Conservation (phyloP, 2,329 filamentous ascomycete species). For the Xylaria sp. region DNA sequence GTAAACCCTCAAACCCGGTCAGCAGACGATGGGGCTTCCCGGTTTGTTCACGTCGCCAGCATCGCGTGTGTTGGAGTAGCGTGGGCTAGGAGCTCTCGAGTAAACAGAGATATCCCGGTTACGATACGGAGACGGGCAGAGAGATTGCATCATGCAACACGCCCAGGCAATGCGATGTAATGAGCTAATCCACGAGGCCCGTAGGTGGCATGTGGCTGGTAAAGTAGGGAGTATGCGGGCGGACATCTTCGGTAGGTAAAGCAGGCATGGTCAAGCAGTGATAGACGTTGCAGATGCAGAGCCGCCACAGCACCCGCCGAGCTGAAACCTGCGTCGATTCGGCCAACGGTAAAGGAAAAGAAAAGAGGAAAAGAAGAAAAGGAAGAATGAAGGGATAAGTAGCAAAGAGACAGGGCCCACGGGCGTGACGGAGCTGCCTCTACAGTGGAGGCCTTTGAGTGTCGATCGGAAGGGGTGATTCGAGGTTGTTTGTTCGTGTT, state of each 20-base stretch:
- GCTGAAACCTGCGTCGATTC: background rate
- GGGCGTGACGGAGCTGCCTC: background rate
- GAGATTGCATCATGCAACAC: background rate
- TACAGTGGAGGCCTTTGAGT: background rate
- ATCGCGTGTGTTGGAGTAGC: no score
- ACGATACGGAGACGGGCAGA: no score
- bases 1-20: background rate
- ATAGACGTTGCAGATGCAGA: background rate
- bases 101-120: no score
- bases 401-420: no score
- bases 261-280: background rate
- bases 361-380: slow-evolving; percentile 2
- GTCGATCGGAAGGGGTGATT: background rate
- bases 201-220: background rate
- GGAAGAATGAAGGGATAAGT: slow-evolving; percentile 2
- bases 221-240: background rate
- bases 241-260: background rate
- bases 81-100: no score
- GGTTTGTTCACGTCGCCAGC: background rate
- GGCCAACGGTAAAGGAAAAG: slow-evolving; percentile 6
- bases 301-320: background rate
- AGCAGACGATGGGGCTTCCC: background rate
- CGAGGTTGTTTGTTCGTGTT: background rate
- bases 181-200: no score
- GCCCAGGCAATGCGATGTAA: background rate